phyloP scores from a whole-genome alignment of 305 asterid species.

The Solanum hybrid region DNA sequence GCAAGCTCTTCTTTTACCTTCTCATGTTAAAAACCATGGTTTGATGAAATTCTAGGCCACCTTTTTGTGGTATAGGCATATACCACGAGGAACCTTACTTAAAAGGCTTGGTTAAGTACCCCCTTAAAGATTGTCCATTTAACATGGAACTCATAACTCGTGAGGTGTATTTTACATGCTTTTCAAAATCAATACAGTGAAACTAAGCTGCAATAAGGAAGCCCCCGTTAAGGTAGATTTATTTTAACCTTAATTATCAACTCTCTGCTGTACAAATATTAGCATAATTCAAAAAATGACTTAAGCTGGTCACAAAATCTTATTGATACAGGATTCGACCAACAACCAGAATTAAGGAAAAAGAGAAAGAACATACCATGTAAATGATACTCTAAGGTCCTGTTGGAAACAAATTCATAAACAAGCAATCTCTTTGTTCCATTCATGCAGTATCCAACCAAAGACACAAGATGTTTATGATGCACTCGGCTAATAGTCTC shows the following conservation, averaged over 20 bases:
- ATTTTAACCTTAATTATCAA: not conserved
- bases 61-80: not conserved
- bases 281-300: not conserved
- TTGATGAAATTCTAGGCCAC: not conserved
- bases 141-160: not conserved
- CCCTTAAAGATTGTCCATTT: not conserved
- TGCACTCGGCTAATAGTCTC: constrained; percentile 9
- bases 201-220: not conserved
- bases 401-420: constrained; percentile 3
- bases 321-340: not conserved
- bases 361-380: constrained; percentile 3
- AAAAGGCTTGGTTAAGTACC: not conserved
- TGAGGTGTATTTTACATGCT: not conserved
- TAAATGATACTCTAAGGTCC: constrained; percentile 10
- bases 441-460: constrained; percentile 9
- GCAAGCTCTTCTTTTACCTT: not conserved
- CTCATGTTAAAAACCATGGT: not conserved
- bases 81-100: not conserved
- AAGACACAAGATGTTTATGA: constrained; percentile 11
- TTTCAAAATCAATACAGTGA: not conserved
- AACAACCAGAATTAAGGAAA: not conserved
- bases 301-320: not conserved
- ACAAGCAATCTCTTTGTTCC: constrained; percentile 7
- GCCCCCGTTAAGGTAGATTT: not conserved
- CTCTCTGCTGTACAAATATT: not conserved